Evolutionary conservation across 306 rosid genomes (phyloP).

Genomic region (Myrica gale): DNA sequence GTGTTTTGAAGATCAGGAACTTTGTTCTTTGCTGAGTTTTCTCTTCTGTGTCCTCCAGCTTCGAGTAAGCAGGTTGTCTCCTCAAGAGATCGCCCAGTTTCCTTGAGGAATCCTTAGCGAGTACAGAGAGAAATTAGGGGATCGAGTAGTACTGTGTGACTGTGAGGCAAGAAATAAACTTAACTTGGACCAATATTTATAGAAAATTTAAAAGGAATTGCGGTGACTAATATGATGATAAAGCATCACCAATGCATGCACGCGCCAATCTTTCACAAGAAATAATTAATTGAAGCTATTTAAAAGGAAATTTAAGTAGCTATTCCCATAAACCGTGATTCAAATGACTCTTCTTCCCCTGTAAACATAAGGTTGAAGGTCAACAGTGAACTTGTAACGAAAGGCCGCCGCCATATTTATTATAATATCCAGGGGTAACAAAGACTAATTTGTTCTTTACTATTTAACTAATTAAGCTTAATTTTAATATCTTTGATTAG

Average conservation of each 20-base stretch:
- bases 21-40: conserved; percentile 57
- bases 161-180: not conserved
- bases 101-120: not conserved
- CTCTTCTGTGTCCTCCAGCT: conserved; percentile 75
- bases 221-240: conserved; percentile 51
- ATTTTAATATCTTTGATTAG: no score
- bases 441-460: no score
- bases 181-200: conserved; percentile 35
- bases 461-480: no score
- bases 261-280: conserved; percentile 39
- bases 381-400: no score
- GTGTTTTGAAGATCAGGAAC: conserved; percentile 66
- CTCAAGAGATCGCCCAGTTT: conserved; percentile 33
- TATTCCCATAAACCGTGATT: no score
- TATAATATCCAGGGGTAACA: no score
- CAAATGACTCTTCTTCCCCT: no score
- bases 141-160: no score
- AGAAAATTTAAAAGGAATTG: conserved; percentile 14
- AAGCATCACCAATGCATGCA: conserved; percentile 36
- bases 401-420: no score
- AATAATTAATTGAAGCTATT: conserved; percentile 37
- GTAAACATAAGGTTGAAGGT: no score
- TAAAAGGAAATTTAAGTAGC: no score
- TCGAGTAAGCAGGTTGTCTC: conserved; percentile 41
- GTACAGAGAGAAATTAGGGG: conserved; percentile 2